These are phyloP conservation scores for Globisporangium solare DNA, from an alignment of 352 stramenopile species.

Conservation along the genomic window DNA sequence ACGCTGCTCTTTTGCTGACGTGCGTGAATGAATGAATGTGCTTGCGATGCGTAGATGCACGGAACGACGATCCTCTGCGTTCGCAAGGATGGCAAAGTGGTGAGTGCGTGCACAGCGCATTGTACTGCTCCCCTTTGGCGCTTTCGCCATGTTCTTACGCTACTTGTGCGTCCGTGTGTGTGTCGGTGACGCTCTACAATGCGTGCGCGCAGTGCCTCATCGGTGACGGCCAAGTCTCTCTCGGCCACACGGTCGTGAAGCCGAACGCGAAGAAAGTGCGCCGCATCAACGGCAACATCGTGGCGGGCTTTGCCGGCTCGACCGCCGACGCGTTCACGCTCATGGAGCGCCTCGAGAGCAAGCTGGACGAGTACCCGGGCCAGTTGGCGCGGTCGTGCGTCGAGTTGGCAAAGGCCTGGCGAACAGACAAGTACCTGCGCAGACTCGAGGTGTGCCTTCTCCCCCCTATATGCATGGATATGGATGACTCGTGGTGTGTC, in stretches of 20 bases:
- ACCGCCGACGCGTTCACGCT: conserved; percentile 98
- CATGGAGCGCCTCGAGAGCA: conserved; percentile 97
- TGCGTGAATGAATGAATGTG: background rate
- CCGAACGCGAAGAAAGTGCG: conserved; percentile 98
- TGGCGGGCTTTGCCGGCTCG: conserved; percentile 96
- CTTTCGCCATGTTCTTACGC: background rate
- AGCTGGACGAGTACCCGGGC: conserved; percentile 97
- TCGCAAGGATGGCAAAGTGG: conserved; percentile 96
- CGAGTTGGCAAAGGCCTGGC: conserved; percentile 98
- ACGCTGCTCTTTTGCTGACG: background rate
- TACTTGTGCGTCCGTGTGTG: background rate
- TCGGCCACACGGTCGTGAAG: conserved; percentile 96
- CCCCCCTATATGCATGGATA: background rate
- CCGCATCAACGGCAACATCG: conserved; percentile 91
- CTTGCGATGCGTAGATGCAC: conserved; percentile 68
- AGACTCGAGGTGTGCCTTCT: conserved; percentile 89
- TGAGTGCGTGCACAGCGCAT: conserved; percentile 25
- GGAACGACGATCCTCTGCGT: conserved; percentile 98
- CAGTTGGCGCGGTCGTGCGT: conserved; percentile 96
- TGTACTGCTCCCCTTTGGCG: background rate
- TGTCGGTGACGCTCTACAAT: background rate
- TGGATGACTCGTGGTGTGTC: no score
- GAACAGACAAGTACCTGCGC: conserved; percentile 98
- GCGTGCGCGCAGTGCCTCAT: conserved; percentile 86
- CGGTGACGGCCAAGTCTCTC: conserved; percentile 97